These are phyloP conservation scores for Entomortierella lignicola DNA, from an alignment of 192 early-diverging fungal genomes.

Conservation along the genomic window DNA sequence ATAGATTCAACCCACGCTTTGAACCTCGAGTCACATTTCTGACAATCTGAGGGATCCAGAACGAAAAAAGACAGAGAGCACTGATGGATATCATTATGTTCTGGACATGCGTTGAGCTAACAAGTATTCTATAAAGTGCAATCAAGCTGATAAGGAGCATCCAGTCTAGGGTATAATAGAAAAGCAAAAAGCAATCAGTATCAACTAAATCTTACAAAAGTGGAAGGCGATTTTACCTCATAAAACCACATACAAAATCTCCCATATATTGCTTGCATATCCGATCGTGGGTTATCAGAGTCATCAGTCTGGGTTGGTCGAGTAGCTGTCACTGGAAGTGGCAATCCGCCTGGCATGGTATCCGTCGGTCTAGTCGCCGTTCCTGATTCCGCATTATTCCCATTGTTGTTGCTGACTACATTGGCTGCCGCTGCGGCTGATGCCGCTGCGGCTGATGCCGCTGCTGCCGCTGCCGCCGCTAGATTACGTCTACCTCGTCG, in stretches of 20 bases:
- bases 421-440: slow-evolving; percentile 2
- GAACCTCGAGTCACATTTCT: slow-evolving; percentile 76
- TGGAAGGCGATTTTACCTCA: neutral
- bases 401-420: neutral
- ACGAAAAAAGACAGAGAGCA: slow-evolving; percentile 68
- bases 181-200: neutral
- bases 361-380: slow-evolving; percentile 13
- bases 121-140: slow-evolving; percentile 69
- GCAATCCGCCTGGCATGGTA: slow-evolving; percentile 44
- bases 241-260: slow-evolving; percentile 63
- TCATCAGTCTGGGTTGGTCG: slow-evolving; percentile 23
- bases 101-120: slow-evolving; percentile 58
- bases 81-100: slow-evolving; percentile 57
- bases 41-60: slow-evolving; percentile 87
- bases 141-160: slow-evolving; percentile 69
- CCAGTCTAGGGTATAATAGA: slow-evolving; percentile 59
- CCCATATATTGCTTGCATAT: slow-evolving; percentile 64
- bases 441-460: neutral
- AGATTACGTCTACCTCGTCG: slow-evolving; percentile 47
- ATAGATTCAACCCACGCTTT: slow-evolving; percentile 63
- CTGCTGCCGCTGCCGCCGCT: slow-evolving; percentile 30
- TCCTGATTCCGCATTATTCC: neutral
- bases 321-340: slow-evolving; percentile 38
- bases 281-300: slow-evolving; percentile 48
- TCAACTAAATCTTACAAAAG: neutral